Evolutionary conservation across 345 rosid genomes (phyloP).

Genomic region (Aurinia saxatilis): DNA sequence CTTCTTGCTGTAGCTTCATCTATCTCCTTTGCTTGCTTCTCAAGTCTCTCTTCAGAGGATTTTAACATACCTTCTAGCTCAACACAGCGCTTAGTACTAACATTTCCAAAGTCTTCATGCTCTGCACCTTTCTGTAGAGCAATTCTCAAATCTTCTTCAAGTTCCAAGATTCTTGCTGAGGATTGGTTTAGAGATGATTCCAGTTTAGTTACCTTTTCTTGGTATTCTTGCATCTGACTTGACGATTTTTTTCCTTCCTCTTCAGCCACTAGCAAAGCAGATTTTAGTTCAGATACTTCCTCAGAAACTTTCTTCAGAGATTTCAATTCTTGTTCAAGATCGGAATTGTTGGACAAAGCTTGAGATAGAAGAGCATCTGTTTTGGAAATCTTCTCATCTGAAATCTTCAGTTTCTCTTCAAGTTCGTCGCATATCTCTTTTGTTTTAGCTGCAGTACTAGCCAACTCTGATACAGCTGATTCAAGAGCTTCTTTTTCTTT

Average conservation of each 20-base stretch:
- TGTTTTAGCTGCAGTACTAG: too few relatives aligned
- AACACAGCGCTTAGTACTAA: too few relatives aligned
- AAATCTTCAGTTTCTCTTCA: conserved; percentile 52
- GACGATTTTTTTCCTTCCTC: conserved; percentile 36
- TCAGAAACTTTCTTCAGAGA: conserved; percentile 28
- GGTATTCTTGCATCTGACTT: conserved; percentile 36
- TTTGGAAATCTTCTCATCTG: conserved; percentile 45
- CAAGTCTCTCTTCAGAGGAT: conserved; percentile 52
- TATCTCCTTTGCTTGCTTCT: conserved; percentile 43
- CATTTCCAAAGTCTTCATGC: too few relatives aligned
- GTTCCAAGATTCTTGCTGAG: conserved; percentile 24
- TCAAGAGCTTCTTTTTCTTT: conserved; percentile 6
- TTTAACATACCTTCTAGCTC: too few relatives aligned
- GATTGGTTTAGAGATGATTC: conserved; percentile 51
- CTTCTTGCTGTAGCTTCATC: conserved; percentile 46
- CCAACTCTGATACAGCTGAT: too few relatives aligned
- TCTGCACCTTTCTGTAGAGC: too few relatives aligned
- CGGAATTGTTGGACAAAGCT: conserved; percentile 46
- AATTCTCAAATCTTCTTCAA: too few relatives aligned
- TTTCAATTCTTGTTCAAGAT: conserved; percentile 54
- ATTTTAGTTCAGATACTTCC: conserved; percentile 41
- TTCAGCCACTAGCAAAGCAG: conserved; percentile 39
- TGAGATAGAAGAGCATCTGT: conserved; percentile 53
- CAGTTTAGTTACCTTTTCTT: conserved; percentile 41
- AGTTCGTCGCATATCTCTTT: conserved; percentile 12